A percentile compares a stretch with the other conserved stretches of the same genome.
These are phyloP conservation scores for Lentinula sp. DNA, from an alignment of 768 basidiomycete genomes.

Conservation along the genomic window DNA sequence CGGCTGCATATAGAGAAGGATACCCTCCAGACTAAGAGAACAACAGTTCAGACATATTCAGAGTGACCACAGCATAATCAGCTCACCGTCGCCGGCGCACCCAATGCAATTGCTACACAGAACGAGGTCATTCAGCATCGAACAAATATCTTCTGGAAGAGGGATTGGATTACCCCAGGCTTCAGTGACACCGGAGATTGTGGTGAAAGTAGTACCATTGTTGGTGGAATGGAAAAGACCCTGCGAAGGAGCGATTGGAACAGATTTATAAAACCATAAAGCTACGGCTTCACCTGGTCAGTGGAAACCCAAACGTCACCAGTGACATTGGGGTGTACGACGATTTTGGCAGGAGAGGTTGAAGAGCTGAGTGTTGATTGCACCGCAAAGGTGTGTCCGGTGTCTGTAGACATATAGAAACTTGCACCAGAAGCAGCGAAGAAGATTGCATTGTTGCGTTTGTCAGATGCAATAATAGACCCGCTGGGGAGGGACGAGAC, in stretches of 20 bases:
- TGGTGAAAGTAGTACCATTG: slow-evolving; percentile 25
- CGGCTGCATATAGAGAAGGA: slow-evolving; percentile 32
- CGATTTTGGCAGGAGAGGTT: slow-evolving; percentile 42
- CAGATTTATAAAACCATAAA: neutral
- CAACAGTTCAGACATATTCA: neutral
- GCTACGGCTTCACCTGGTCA: slow-evolving; percentile 22
- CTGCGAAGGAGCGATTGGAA: neutral
- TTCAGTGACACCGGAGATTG: slow-evolving; percentile 24
- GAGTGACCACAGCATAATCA: neutral
- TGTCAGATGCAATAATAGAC: slow-evolving; percentile 59
- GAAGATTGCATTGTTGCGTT: slow-evolving; percentile 48
- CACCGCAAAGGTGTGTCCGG: slow-evolving; percentile 44
- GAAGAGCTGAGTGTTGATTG: slow-evolving; percentile 41
- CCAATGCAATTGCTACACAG: slow-evolving; percentile 23
- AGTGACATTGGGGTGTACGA: slow-evolving; percentile 45
- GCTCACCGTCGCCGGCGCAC: slow-evolving; percentile 21
- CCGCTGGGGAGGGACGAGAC: slow-evolving; percentile 47
- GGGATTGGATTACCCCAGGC: slow-evolving; percentile 20
- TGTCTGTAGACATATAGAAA: slow-evolving; percentile 58
- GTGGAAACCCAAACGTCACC: slow-evolving; percentile 66
- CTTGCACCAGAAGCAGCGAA: slow-evolving; percentile 49
- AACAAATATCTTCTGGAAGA: neutral
- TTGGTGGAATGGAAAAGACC: slow-evolving; percentile 34
- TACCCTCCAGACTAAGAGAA: slow-evolving; percentile 19
- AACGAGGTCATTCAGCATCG: neutral